Evolutionary conservation across 306 rosid genomes (phyloP), one percentile per base, ranked within the genome.

Genomic region (Prunus mume): DNA sequence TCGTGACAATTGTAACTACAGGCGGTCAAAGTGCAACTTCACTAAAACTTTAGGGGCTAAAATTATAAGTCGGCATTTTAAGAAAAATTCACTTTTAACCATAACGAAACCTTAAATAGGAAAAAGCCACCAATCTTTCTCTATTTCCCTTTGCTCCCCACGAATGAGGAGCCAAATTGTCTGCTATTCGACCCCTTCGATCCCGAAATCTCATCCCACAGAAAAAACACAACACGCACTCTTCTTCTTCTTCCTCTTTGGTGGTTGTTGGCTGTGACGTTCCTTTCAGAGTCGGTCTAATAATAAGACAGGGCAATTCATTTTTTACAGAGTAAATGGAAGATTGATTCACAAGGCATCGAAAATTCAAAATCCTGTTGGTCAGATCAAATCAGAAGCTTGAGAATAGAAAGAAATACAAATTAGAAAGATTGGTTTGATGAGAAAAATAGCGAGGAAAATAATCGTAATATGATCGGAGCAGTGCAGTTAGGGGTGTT

Each of bases 401-500:
- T 9, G 49, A 34, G 28, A 56, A 56, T 25, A 56, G 62, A 56
- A 20, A 56, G 58, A 52, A 52, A 34, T 34, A 34, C 41, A 34
- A 34, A 34, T 6, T 51, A 17, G 18, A 51, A 14, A 17, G n/a
- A 51, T 51, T n/a, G 8, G 20, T 63, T 19, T 30, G 69, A 32
- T 65, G 69, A 65, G 49, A 18, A 65, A 1, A 64, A 17, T 9
- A 17, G 54, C 38, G 15, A 27, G 43, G 9, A 38, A 38, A 38
- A 6, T 38, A 38, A 38, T 38, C 43, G 43, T 14, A 25, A 2
- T 17, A 91, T 90, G 94, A 81, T 91, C 20, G 98, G 98, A 52
- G 91, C 94, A 27, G 83, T 90, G 67, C 94, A 87, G 30, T 79
- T 88, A 80, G 98, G 97, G 2, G 27, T 87, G n/a, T 72, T 90